Base-by-base conservation (phyloP, 2,329 filamentous ascomycete genomes). In the Phaeosphaeriaceae sp. region DNA sequence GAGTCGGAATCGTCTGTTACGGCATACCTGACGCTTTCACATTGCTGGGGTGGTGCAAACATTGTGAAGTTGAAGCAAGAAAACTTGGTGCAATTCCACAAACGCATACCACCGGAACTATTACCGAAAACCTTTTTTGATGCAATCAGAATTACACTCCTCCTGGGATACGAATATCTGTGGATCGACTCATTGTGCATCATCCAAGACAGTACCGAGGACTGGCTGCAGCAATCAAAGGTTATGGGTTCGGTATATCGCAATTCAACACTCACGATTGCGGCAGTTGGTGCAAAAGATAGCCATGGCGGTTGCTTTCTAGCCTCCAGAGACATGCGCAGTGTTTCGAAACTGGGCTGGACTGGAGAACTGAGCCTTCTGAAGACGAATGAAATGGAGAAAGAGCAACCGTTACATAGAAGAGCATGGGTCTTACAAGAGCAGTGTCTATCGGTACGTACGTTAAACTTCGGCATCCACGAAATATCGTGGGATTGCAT, bases 371-470 rank as follows among this genome's bases (percentile, higher is more conserved):
- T 36, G 31, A 36, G 31, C 11, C 31, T 36, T 36, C 13, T 36
- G 3, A 11, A 36, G 11, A 36, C 31, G 13, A 7, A 36, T 3
- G 31, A 36, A 7, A 11, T 27, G 22, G 45, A n/a, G 20, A 21
- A 27, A 19, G 13, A 11, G 13, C 7, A 42, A 20, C 41, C 41
- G 21, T 45, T 57, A 31, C 49, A 41, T 45, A 31, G 48, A 3
- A 36, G 54, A 20, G 54, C 54, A 7, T 57, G 54, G 49, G 54
- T 48, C 3, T 11, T 57, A 2, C 54, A 57, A 48, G 54, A 52
- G 21, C 54, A 49, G 19, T 42, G 50, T n/a, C 19, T 57, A 15
- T 41, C 54, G 4, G 31, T 45, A 11, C 33, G 54, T 17, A 57
- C 54, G 6, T 7, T 57, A 9, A 48, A 45, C 20, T 57, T 48